Conservation (phyloP, 2,329 filamentous ascomycete genomes). For the Ciborinia camelliae region DNA sequence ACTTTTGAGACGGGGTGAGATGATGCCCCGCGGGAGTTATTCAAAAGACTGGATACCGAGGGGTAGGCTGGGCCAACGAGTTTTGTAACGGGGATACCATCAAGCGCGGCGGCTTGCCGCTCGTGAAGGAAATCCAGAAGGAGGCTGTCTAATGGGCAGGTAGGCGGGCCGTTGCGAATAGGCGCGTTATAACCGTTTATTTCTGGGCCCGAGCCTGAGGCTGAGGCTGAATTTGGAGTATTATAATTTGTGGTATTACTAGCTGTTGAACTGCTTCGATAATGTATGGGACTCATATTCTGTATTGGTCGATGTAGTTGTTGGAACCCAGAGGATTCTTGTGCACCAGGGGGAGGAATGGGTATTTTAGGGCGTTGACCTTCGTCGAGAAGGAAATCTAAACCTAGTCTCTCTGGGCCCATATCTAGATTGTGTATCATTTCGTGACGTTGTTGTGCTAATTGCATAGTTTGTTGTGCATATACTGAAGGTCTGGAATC, state of each 20-base stretch:
- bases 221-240: constrained; percentile 22
- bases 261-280: constrained; percentile 29
- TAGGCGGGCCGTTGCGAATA: constrained; percentile 61
- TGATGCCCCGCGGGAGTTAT: constrained; percentile 59
- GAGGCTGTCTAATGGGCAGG: constrained; percentile 75
- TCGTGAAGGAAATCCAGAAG: constrained; percentile 75
- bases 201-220: constrained; percentile 31
- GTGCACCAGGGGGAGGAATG: constrained; percentile 38
- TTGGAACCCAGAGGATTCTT: constrained; percentile 38
- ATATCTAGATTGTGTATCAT: constrained; percentile 57
- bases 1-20: constrained; percentile 79
- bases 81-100: constrained; percentile 61
- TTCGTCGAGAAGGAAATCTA: constrained; percentile 69
- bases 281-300: constrained; percentile 25
- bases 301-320: constrained; percentile 21
- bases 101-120: constrained; percentile 60
- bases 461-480: constrained; percentile 37
- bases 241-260: constrained; percentile 31
- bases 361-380: constrained; percentile 53
- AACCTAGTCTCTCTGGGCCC: constrained; percentile 63
- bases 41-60: constrained; percentile 73
- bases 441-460: constrained; percentile 47
- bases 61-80: constrained; percentile 77
- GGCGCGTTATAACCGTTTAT: constrained; percentile 30
- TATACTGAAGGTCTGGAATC: constrained; percentile 27